Evolutionary conservation across 805 yeast genomes (phyloP).

Genomic region (Metschnikowia anglica): DNA sequence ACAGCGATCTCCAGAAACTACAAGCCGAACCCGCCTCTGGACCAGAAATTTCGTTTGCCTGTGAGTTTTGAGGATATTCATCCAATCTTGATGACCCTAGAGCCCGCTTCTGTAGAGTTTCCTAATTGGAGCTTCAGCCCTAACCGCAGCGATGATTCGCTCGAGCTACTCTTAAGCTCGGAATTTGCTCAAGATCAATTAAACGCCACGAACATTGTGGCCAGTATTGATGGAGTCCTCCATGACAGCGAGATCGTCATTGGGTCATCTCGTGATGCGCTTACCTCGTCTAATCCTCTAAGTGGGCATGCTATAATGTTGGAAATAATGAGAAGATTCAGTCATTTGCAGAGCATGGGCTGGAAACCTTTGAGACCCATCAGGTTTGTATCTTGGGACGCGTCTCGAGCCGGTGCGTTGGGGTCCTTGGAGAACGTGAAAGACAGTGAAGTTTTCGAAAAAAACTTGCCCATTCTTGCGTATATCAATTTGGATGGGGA

Average conservation of each 20-base stretch:
- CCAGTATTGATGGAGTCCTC: conserved; percentile 35
- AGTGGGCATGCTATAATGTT: conserved; percentile 41
- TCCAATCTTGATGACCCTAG: conserved; percentile 19
- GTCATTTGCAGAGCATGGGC: conserved; percentile 32
- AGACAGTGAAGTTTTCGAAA: conserved; percentile 22
- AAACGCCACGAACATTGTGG: conserved; percentile 32
- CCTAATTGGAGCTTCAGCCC: conserved; percentile 17
- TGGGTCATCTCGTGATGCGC: conserved; percentile 41
- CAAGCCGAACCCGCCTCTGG: conserved; percentile 9
- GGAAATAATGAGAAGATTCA: conserved; percentile 39
- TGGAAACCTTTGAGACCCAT: conserved; percentile 45
- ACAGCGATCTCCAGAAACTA: conserved; percentile 16
- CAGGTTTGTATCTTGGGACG: conserved; percentile 44
- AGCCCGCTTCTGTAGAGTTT: conserved; percentile 9
- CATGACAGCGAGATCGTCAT: conserved; percentile 41
- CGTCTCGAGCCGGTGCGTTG: conserved; percentile 31
- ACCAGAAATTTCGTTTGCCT: conserved; percentile 16
- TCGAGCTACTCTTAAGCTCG: conserved; percentile 11
- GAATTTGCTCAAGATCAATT: conserved; percentile 2
- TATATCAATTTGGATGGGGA: conserved; percentile 42
- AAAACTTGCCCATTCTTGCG: conserved; percentile 29
- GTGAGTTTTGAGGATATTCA: conserved; percentile 13
- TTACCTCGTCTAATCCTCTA: conserved; percentile 36
- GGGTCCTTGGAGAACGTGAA: conserved; percentile 30
- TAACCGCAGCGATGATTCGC: conserved; percentile 4